Conservation (phyloP, 768 basidiomycete genomes). For the Serendipita vermifera region DNA sequence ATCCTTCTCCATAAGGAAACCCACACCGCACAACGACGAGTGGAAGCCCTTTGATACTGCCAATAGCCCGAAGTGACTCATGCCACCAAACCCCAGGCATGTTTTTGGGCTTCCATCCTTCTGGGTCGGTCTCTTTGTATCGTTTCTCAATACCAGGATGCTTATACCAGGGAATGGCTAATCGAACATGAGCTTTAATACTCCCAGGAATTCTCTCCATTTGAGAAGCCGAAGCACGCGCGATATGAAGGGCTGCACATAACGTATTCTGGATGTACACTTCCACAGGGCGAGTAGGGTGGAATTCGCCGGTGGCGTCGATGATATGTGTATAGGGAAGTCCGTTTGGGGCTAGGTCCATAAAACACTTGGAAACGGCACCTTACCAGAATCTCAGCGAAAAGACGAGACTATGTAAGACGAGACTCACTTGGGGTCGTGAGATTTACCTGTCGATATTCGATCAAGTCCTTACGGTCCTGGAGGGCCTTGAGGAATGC, state of each 20-base stretch:
- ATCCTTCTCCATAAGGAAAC: constrained; percentile 70
- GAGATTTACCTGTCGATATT: constrained; percentile 73
- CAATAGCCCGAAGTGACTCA: constrained; percentile 43
- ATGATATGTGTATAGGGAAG: constrained; percentile 67
- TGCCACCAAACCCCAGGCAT: constrained; percentile 80
- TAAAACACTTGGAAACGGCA: constrained; percentile 50
- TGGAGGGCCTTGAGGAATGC: constrained; percentile 59
- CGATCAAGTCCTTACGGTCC: constrained; percentile 41
- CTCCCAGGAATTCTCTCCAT: too few species aligned
- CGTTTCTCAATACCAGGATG: constrained; percentile 45
- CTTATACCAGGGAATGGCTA: constrained; percentile 70
- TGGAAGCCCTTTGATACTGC: background rate
- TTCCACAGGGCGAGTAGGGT: constrained; percentile 62
- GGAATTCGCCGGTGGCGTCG: constrained; percentile 72
- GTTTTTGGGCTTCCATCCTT: constrained; percentile 41
- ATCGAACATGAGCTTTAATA: constrained; percentile 64
- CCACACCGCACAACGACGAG: constrained; percentile 66
- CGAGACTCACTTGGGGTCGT: constrained; percentile 52
- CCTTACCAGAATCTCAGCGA: constrained; percentile 28
- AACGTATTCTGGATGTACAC: constrained; percentile 69
- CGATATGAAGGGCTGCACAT: constrained; percentile 52
- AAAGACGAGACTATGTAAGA: constrained; percentile 11
- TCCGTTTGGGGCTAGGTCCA: constrained; percentile 48
- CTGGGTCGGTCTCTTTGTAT: constrained; percentile 57
- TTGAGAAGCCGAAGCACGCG: constrained; percentile 63